These are phyloP conservation scores for Candida manassasensis DNA, from an alignment of 805 yeast species.

Conservation along the genomic window DNA sequence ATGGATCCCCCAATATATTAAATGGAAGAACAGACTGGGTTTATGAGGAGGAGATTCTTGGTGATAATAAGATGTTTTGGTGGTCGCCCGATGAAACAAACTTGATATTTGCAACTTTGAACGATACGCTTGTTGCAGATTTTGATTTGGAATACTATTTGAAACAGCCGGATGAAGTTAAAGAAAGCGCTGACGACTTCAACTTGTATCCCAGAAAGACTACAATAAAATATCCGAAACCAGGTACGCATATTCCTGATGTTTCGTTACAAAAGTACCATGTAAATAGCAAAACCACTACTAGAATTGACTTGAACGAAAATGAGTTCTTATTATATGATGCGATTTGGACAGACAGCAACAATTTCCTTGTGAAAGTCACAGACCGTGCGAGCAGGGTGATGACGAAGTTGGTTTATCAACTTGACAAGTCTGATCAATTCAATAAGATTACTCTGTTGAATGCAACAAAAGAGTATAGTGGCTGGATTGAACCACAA, in stretches of 20 bases:
- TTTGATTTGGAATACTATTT: slow-evolving; percentile 51
- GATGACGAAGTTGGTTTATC: slow-evolving; percentile 46
- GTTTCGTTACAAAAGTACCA: slow-evolving; percentile 42
- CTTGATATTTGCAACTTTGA: slow-evolving; percentile 49
- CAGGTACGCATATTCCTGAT: slow-evolving; percentile 61
- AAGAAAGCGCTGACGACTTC: slow-evolving; percentile 10
- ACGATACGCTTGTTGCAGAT: slow-evolving; percentile 55
- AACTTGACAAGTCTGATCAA: slow-evolving; percentile 27
- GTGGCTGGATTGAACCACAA: slow-evolving; percentile 60
- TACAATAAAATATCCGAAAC: slow-evolving; percentile 63
- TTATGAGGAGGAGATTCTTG: slow-evolving; percentile 74
- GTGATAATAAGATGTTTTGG: slow-evolving; percentile 58
- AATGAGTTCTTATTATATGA: slow-evolving; percentile 54
- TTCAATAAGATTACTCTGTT: slow-evolving; percentile 27
- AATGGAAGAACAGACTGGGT: slow-evolving; percentile 82
- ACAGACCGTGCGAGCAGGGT: slow-evolving; percentile 59
- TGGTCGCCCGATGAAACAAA: slow-evolving; percentile 64
- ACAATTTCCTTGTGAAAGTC: slow-evolving; percentile 51
- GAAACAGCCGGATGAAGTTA: slow-evolving; percentile 19
- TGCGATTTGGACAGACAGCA: slow-evolving; percentile 52
- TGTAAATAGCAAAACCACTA: slow-evolving; percentile 17
- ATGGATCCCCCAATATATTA: slow-evolving; percentile 48
- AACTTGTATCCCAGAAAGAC: slow-evolving; percentile 45
- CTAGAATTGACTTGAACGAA: slow-evolving; percentile 8
- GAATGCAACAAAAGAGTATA: slow-evolving; percentile 38